phyloP scores from a whole-genome alignment of 2,329 filamentous ascomycete genomes.

The Scleromitrula shiraiana region DNA sequence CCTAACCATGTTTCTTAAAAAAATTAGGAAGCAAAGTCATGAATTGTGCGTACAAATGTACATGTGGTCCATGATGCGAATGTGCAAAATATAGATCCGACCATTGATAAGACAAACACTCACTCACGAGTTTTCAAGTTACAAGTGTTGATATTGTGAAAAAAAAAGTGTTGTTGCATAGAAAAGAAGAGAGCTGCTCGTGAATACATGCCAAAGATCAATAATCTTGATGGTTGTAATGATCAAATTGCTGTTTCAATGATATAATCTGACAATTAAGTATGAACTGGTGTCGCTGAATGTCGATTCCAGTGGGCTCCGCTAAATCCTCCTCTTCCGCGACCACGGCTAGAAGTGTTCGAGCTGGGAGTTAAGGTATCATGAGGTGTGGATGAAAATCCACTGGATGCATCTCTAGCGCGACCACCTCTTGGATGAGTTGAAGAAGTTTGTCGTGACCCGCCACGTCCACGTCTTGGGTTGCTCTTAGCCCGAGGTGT shows the following conservation, averaged over 20 bases:
- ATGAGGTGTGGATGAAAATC: conserved; percentile 19
- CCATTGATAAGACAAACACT: conserved; percentile 25
- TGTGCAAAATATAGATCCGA: conserved; percentile 19
- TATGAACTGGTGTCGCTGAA: conserved; percentile 25
- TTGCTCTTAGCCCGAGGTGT: conserved; percentile 28
- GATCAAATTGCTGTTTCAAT: background rate
- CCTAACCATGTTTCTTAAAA: conserved; percentile 5
- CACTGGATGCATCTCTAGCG: conserved; percentile 22
- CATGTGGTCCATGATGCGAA: conserved; percentile 19
- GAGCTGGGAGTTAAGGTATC: conserved; percentile 21
- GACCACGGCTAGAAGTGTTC: conserved; percentile 18
- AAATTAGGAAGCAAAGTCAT: conserved; percentile 15
- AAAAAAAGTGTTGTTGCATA: conserved; percentile 22
- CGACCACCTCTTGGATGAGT: conserved; percentile 25
- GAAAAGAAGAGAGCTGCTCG: conserved; percentile 23
- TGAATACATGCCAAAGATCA: conserved; percentile 18
- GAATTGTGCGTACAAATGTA: conserved; percentile 21
- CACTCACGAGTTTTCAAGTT: conserved; percentile 26
- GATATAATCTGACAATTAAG: conserved; percentile 16
- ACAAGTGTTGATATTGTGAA: conserved; percentile 26
- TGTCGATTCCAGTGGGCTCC: conserved; percentile 24
- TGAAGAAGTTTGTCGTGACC: conserved; percentile 21
- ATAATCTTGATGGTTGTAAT: conserved; percentile 8
- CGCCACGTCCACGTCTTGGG: conserved; percentile 25
- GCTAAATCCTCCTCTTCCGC: conserved; percentile 22